These are phyloP conservation scores for Talaromyces sp. DNA, from an alignment of 2,329 filamentous ascomycete genomes.

Conservation along the genomic window DNA sequence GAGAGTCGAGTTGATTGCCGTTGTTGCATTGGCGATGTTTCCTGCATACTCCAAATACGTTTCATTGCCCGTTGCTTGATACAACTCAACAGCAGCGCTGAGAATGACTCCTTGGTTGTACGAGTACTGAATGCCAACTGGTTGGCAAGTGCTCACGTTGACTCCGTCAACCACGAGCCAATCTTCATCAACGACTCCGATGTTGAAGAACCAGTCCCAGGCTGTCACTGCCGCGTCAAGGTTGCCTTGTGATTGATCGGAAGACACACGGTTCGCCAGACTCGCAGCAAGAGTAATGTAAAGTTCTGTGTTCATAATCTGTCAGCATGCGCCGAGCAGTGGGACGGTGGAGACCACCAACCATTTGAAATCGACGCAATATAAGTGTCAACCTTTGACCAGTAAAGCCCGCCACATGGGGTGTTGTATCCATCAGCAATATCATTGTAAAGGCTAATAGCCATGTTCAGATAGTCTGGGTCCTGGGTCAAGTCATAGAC, in stretches of 20 bases:
- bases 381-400: background rate
- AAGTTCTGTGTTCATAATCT: background rate
- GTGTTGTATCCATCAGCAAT: background rate
- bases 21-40: background rate
- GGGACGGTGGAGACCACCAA: background rate
- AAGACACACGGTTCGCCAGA: background rate
- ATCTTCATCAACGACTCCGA: background rate
- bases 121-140: background rate
- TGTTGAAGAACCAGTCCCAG: conserved; percentile 2
- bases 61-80: background rate
- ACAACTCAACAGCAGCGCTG: background rate
- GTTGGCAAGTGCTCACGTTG: background rate
- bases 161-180: background rate
- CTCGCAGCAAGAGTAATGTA: background rate
- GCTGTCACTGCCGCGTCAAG: background rate
- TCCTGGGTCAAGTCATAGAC: background rate
- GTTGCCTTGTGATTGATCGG: background rate
- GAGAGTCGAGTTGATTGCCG: background rate
- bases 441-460: conserved; percentile 1
- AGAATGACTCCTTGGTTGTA: background rate
- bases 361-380: background rate
- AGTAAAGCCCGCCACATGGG: background rate
- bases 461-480: background rate
- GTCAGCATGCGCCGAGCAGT: background rate
- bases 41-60: background rate